Evolutionary conservation across 148 eudicot species (phyloP), one percentile per base, ranked within the genome.

Genomic region (Rheum nobile): DNA sequence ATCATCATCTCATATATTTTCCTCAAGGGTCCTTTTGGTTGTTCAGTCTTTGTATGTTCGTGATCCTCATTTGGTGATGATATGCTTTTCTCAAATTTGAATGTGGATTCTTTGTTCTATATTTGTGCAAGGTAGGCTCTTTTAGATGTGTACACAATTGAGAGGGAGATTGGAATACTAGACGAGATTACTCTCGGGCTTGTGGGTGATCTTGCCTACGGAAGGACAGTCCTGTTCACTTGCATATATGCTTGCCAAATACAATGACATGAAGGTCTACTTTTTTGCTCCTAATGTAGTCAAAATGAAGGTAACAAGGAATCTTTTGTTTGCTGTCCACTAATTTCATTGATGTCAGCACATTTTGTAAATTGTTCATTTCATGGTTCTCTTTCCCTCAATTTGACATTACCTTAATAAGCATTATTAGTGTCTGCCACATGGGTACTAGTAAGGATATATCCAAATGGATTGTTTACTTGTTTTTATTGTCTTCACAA

Each of bases 221-320:
- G n/a, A n/a, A n/a, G n/a, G n/a, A 94, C 97, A 29, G 96, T 94
- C 29, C 90, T n/a, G 98, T 0, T 94, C 98, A 38, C 93, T 91
- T 57, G 98, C 98, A 46, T 89, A 94, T 83, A 82, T 94, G 72
- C 97, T 94, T 55, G 84, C 98, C 54, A 88, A 84, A 83, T 94
- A 91, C 76, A 52, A 88, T 9, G 82, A 89, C 79, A 96, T 94
- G 39, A 94, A 94, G 83, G 86, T 94, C 75, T 94, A 89, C 83
- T 87, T 91, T 73, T 96, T 89, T 72, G 87, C 98, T 24, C 98
- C 98, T 19, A 90, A 83, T n/a, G 97, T 89, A 75, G 97, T 91
- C 41, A 89, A 79, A 78, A 94, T 94, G 96, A 91, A 91, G 98
- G 97, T 93, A 84, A 12, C 57, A 54, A n/a, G 43, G 35, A 54